These are phyloP conservation scores for Aspergillus cejpii DNA, from an alignment of 2,329 filamentous ascomycete species.

Conservation along the genomic window DNA sequence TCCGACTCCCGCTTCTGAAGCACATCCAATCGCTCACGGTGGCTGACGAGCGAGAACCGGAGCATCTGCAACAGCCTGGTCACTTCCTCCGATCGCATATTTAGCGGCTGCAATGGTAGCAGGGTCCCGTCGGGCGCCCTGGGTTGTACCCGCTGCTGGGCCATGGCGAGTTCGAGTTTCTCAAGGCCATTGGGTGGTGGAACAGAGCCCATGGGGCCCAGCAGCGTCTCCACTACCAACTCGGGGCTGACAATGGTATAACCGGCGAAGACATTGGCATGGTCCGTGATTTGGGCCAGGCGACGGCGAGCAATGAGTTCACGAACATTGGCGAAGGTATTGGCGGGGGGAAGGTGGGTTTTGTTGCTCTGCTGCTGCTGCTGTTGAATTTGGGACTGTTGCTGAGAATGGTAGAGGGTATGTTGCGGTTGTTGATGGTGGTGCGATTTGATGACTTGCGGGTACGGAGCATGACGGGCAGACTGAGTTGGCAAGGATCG, in stretches of 20 bases:
- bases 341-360: constrained; percentile 27
- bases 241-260: constrained; percentile 41
- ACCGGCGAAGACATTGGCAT: constrained; percentile 41
- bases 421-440: constrained; percentile 19
- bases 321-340: constrained; percentile 39
- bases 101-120: constrained; percentile 35
- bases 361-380: constrained; percentile 20
- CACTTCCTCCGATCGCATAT: constrained; percentile 42
- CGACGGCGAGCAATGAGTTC: constrained; percentile 39
- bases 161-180: constrained; percentile 41
- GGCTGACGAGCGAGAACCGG: constrained; percentile 39
- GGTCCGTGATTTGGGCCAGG: constrained; percentile 40
- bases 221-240: constrained; percentile 39
- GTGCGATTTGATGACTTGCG: constrained; percentile 33
- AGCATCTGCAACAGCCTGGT: constrained; percentile 40
- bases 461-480: constrained; percentile 35
- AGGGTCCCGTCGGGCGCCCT: constrained; percentile 35
- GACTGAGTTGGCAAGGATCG: constrained; percentile 35
- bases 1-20: constrained; percentile 36
- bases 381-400: constrained; percentile 6
- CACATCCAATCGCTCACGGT: constrained; percentile 35
- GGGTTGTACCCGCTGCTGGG: constrained; percentile 39
- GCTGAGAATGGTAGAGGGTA: constrained; percentile 7
- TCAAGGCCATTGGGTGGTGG: constrained; percentile 38
- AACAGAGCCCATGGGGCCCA: constrained; percentile 38